Percentiles rank a stretch among this genome's conserved stretches.
phyloP scores from a whole-genome alignment of 2,329 filamentous ascomycete species.

The Monilinia polystroma region DNA sequence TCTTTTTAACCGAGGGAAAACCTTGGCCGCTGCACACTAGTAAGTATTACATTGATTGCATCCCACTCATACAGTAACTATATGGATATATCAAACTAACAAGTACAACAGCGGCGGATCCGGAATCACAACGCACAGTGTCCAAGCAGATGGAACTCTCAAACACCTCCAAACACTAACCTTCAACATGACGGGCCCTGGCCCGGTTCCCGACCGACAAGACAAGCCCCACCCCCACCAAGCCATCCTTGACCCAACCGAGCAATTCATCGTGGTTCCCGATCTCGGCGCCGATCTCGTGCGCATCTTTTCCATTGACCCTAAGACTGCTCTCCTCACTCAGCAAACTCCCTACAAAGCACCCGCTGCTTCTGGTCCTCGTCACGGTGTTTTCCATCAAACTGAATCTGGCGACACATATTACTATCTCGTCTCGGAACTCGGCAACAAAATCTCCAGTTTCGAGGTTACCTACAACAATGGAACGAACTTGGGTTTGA shows the following conservation, averaged over 20 bases:
- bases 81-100: neutral
- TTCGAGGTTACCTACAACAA: conserved; percentile 55
- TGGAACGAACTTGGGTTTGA: conserved; percentile 40
- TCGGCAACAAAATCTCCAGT: conserved; percentile 48
- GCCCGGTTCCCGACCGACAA: conserved; percentile 44
- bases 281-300: conserved; percentile 54
- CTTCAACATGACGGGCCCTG: conserved; percentile 43
- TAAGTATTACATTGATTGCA: conserved; percentile 25
- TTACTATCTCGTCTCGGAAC: conserved; percentile 49
- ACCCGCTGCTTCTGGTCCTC: conserved; percentile 48
- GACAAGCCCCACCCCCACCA: conserved; percentile 52
- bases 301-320: conserved; percentile 49
- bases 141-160: conserved; percentile 21
- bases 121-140: conserved; percentile 23
- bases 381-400: conserved; percentile 52
- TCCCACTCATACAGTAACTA: neutral
- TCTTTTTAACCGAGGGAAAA: conserved; percentile 46
- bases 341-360: conserved; percentile 42
- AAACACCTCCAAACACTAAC: conserved; percentile 43
- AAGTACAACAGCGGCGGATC: conserved; percentile 29
- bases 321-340: conserved; percentile 41
- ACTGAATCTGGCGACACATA: conserved; percentile 32
- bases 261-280: conserved; percentile 49
- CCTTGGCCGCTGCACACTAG: conserved; percentile 40
- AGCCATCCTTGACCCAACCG: conserved; percentile 53